Base-by-base conservation (phyloP, 805 yeast genomes). In the Myxozyma lipomycoides region DNA sequence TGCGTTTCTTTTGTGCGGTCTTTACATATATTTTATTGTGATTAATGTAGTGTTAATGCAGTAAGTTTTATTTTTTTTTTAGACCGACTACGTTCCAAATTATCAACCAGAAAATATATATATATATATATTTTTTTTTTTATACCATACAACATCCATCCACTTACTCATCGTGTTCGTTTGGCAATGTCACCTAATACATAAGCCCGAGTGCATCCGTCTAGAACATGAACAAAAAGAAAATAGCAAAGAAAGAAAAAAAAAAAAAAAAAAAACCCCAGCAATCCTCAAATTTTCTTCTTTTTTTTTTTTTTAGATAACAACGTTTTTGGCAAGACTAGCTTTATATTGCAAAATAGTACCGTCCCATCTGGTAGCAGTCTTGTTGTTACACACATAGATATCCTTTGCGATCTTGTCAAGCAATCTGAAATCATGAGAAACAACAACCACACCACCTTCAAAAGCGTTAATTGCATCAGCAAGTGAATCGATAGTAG, bases 381-480 rank as follows among this genome's bases (percentile, higher is more conserved):
- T 86, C 76, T 84, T 86, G 78, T 93, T 73, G 77, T 93, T 97
- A 68, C 95, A 95, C 58, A 93, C 98, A 66, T 77, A 91, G 70
- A 93, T 93, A 67, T 93, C 98, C 76, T 91, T 86, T 49, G 98
- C 98, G 68, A 93, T 87, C 76, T 88, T 90, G 72, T 91, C 96
- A 71, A 93, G 79, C 66, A 93, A 79, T 75, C 98, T 84, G 91
- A 93, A 93, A 76, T 93, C 98, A 80, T 93, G 98, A 56, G 97
- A 89, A 60, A 93, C 98, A 52, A 93, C 96, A 61, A 89, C 95
- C 48, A 91, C 96, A 79, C 98, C 98, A 74, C 98, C 98, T 68
- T 83, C 86, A 78, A 86, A 93, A 28, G 81, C 84, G 61, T 89
- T 83, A 69, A 93, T 91, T 59, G 98, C 98, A 50, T 85, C 95